These are phyloP conservation scores for Populus pruinosa DNA, from an alignment of 345 rosid species.

Conservation along the genomic window DNA sequence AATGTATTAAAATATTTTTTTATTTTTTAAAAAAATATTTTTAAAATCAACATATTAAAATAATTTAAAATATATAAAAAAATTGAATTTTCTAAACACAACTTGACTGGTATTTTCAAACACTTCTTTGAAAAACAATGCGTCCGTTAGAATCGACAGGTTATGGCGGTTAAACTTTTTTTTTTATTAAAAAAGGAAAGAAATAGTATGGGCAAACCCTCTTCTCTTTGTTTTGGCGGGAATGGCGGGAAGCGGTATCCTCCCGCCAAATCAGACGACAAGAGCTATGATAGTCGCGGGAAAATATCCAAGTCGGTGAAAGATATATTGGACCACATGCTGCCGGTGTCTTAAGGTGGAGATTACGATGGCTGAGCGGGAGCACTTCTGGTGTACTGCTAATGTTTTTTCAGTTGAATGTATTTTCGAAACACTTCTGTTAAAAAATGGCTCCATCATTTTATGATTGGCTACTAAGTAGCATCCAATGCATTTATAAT, in stretches of 20 bases:
- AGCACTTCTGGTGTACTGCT: too few relatives aligned
- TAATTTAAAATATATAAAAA: too few relatives aligned
- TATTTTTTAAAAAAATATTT: too few relatives aligned
- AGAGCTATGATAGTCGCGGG: slow-evolving; percentile 18
- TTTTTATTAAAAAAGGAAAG: background rate
- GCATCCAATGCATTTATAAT: too few relatives aligned
- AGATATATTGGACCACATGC: background rate
- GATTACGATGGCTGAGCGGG: background rate
- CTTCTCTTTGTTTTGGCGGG: slow-evolving; percentile 27
- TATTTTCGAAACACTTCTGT: background rate
- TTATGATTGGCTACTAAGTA: too few relatives aligned
- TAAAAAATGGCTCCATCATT: too few relatives aligned
- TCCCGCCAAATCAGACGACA: slow-evolving; percentile 47
- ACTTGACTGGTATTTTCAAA: rapidly evolving
- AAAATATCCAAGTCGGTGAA: slow-evolving; percentile 25
- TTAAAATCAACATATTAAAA: too few relatives aligned
- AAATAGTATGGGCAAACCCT: background rate
- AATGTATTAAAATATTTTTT: too few relatives aligned
- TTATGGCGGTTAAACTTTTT: background rate
- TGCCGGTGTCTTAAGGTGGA: slow-evolving; percentile 22
- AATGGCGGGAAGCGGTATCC: slow-evolving; percentile 36
- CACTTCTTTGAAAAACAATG: background rate
- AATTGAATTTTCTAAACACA: too few relatives aligned
- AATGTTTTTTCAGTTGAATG: background rate
- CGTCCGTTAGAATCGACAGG: background rate